Base-by-base conservation (phyloP, 192 early-diverging fungal genomes). In the Diversispora eburnea region DNA sequence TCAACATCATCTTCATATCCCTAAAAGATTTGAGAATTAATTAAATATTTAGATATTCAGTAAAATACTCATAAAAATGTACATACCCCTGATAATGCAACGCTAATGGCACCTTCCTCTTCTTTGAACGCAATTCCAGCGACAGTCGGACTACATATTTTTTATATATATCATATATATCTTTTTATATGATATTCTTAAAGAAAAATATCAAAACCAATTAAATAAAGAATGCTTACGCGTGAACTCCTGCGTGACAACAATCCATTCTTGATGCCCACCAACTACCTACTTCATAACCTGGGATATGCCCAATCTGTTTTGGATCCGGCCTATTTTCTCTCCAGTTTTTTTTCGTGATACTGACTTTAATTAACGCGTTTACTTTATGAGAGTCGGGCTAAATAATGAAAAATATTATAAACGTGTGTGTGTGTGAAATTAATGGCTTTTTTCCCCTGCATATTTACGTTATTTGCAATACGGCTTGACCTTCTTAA, bases 1-100 rank as follows among this genome's bases (percentile, higher is more conserved):
- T 71, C 69, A 19, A 71, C 52, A 46, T 71, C 69, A 47, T 71
- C 69, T 71, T 71, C 69, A 59, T 71, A 71, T 56, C 69, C 69
- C 56, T 66, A 47, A 22, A 25, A 8, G 17, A 66, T 66, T 5
- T 20, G 10, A 49, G 10, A 48, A 66, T 48, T 12, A 49, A n/a
- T 33, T 33, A 33, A 33, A 33, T 33, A 33, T 33, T 33, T 33
- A 33, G 2, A 33, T 33, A 33, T 2, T 33, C 2, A 33, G 2
- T 33, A 33, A 33, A 33, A 33, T 2, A 33, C 2, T 33, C 25
- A 33, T 2, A 33, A 33, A 33, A 2, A 33, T 33, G 25, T 33
- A 33, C 25, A 2, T 33, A 66, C 63, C 9, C 69, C 69, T 33
- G 69, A 71, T 3, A 71, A 58, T 8, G 69, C 69, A 59, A 71